Evolutionary conservation across 768 basidiomycete genomes (phyloP).

Genomic region (Suillus discolor): DNA sequence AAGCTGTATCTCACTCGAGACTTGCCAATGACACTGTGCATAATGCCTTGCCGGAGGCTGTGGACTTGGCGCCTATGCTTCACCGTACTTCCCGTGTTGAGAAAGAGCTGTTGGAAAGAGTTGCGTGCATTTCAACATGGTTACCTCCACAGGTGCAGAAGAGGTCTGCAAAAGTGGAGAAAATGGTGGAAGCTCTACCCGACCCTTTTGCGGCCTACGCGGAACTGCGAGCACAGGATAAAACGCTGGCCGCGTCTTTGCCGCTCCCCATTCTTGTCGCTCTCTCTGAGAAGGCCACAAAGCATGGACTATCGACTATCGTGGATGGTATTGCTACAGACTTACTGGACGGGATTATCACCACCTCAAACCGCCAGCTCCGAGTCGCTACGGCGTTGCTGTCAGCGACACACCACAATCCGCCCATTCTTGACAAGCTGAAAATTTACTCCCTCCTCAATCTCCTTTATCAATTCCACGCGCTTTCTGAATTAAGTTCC

Average conservation of each 20-base stretch:
- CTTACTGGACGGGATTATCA: conserved; percentile 36
- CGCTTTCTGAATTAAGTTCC: conserved; percentile 19
- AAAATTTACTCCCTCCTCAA: conserved; percentile 25
- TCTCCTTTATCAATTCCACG: conserved; percentile 12
- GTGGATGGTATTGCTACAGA: conserved; percentile 44
- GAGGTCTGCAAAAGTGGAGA: conserved; percentile 13
- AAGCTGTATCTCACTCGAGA: conserved; percentile 10
- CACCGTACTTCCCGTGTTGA: conserved; percentile 13
- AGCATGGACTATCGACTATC: conserved; percentile 32
- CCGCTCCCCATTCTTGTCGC: conserved; percentile 30
- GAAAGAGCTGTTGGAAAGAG: conserved; percentile 26
- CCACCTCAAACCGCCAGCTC: conserved; percentile 21
- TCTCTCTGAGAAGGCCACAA: conserved; percentile 33
- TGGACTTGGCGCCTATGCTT: conserved; percentile 6
- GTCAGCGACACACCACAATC: conserved; percentile 21
- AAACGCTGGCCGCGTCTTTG: conserved; percentile 21
- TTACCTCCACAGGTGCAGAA: conserved; percentile 25
- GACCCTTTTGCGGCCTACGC: conserved; percentile 31
- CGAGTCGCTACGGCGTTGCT: conserved; percentile 30
- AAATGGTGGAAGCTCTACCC: conserved; percentile 21
- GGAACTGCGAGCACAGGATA: conserved; percentile 29
- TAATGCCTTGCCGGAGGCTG: conserved; percentile 16
- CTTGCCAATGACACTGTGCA: conserved; percentile 18
- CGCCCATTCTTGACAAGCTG: conserved; percentile 24
- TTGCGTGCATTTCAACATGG: conserved; percentile 29